Evolutionary conservation across 805 yeast species (phyloP).

Genomic region (Peterozyma toletana): DNA sequence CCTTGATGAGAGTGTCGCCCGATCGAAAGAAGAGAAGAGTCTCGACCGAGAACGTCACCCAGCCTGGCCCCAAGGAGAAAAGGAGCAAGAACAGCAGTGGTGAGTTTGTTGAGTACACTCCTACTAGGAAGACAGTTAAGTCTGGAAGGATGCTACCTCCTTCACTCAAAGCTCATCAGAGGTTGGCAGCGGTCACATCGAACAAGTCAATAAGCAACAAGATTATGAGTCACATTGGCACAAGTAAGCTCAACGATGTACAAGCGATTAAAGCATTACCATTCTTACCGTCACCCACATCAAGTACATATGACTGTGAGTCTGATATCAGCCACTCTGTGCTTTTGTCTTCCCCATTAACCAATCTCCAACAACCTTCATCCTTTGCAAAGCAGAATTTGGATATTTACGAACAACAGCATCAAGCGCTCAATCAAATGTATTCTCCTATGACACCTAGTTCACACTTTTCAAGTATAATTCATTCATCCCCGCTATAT

Average conservation of each 20-base stretch:
- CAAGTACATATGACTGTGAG: too few species aligned
- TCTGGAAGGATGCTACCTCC: constrained; percentile 4
- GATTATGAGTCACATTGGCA: neutral
- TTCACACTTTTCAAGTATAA: constrained; percentile 22
- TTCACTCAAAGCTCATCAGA: constrained; percentile 4
- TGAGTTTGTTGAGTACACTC: constrained; percentile 3
- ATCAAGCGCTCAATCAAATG: constrained; percentile 2
- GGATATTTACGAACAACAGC: neutral
- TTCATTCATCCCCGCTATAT: constrained; percentile 26
- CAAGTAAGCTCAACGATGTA: too few species aligned
- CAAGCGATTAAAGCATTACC: too few species aligned
- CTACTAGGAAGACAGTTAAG: neutral
- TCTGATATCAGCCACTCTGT: neutral
- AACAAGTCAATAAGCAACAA: neutral
- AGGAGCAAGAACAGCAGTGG: neutral
- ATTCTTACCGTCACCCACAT: too few species aligned
- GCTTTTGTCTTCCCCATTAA: constrained; percentile 6
- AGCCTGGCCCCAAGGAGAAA: constrained; percentile 2
- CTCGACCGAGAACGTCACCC: neutral
- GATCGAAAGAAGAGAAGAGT: constrained; percentile 2
- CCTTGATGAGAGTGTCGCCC: constrained; percentile 17
- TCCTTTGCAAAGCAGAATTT: constrained; percentile 6
- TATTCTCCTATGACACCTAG: constrained; percentile 20
- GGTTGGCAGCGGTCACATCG: constrained; percentile 4
- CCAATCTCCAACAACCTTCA: constrained; percentile 8